phyloP scores from a whole-genome alignment of 2,329 filamentous ascomycete genomes.

The Aspergillus floridensis region DNA sequence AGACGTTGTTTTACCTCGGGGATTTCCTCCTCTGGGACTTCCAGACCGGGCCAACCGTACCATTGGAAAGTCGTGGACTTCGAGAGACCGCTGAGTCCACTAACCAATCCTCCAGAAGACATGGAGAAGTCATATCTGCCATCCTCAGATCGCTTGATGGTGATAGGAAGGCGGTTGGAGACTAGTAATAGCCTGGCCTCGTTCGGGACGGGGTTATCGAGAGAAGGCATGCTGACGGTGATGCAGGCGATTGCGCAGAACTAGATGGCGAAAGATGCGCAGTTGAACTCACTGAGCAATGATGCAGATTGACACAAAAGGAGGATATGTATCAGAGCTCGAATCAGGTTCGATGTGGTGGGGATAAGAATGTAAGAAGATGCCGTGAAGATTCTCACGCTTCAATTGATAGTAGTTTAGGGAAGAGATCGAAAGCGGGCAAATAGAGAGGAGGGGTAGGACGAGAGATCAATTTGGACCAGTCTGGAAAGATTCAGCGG shows the following conservation, averaged over 20 bases:
- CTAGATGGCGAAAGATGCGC: background rate
- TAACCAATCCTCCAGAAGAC: constrained; percentile 95
- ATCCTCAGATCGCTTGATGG: constrained; percentile 89
- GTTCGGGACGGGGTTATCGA: constrained; percentile 32
- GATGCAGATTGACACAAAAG: background rate
- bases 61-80: constrained; percentile 95
- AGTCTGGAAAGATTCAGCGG: background rate
- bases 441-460: background rate
- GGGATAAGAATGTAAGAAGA: background rate
- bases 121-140: constrained; percentile 91
- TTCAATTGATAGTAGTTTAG: background rate
- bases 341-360: background rate
- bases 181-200: constrained; percentile 69
- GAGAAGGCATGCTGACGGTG: constrained; percentile 31
- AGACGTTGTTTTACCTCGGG: constrained; percentile 71
- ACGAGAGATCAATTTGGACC: background rate
- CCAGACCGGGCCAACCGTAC: constrained; percentile 96
- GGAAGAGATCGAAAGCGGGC: background rate
- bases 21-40: constrained; percentile 82
- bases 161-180: constrained; percentile 93
- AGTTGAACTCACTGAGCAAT: background rate
- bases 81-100: constrained; percentile 82
- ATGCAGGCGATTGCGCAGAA: constrained; percentile 1
- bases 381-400: background rate
- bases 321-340: constrained; percentile 1